phyloP scores from a whole-genome alignment of 2,329 filamentous ascomycete species.

The Aspergillus sp. region DNA sequence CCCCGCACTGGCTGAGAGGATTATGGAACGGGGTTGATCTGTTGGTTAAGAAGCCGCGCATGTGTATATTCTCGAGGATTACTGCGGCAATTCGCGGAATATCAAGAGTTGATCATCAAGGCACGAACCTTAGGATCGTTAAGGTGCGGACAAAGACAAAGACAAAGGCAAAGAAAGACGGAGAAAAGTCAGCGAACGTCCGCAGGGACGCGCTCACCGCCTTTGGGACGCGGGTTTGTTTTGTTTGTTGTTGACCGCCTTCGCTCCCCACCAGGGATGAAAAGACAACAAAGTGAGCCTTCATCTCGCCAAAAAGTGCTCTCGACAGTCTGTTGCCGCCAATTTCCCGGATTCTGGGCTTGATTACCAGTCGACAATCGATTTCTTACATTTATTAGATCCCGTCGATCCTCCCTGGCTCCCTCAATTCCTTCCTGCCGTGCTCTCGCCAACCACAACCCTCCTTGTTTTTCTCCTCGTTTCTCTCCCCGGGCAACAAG shows the following conservation, averaged over 20 bases:
- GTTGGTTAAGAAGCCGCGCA: background rate
- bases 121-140: background rate
- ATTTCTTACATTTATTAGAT: background rate
- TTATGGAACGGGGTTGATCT: background rate
- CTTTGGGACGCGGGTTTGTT: constrained; percentile 34
- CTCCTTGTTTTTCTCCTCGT: constrained; percentile 16
- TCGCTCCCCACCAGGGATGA: constrained; percentile 41
- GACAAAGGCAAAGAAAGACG: background rate
- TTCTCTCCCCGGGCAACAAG: constrained; percentile 22
- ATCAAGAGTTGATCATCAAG: background rate
- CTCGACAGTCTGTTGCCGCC: background rate
- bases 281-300: constrained; percentile 51
- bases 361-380: background rate
- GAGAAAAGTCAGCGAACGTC: constrained; percentile 2
- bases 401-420: background rate
- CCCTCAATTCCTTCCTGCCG: constrained; percentile 1
- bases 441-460: constrained; percentile 1
- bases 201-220: constrained; percentile 30
- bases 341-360: background rate
- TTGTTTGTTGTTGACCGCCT: constrained; percentile 46
- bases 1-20: background rate
- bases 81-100: background rate
- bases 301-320: constrained; percentile 33
- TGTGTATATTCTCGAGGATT: background rate
- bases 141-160: background rate